Evolutionary conservation across 2,329 filamentous ascomycete genomes (phyloP).

Genomic region (Pseudogymnoascus sp.): DNA sequence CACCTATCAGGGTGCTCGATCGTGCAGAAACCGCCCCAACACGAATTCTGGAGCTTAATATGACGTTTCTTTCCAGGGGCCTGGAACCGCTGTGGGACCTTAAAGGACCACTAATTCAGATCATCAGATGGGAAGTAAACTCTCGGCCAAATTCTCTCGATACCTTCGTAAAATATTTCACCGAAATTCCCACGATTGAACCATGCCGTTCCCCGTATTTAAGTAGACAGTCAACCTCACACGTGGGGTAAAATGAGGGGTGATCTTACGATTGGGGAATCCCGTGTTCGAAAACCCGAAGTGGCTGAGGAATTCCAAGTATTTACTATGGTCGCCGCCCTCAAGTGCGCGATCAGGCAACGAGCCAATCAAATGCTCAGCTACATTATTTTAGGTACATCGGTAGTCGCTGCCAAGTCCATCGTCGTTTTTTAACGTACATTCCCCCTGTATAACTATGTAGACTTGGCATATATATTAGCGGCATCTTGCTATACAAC

Average conservation of each 20-base stretch:
- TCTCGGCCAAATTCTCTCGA: slow-evolving; percentile 5
- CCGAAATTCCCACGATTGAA: not conserved
- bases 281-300: no score
- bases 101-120: not conserved
- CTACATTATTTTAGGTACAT: no score
- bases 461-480: no score
- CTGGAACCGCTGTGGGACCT: not conserved
- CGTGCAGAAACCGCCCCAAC: not conserved
- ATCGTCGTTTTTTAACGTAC: no score
- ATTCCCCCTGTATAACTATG: no score
- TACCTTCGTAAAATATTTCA: not conserved
- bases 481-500: no score
- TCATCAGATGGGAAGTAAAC: not conserved
- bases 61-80: slow-evolving; percentile 1
- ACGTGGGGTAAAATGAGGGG: slow-evolving; percentile 58
- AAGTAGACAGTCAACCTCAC: slow-evolving; percentile 30
- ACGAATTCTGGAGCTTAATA: not conserved
- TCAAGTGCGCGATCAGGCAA: no score
- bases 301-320: no score
- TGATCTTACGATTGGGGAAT: no score
- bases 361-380: no score
- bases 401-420: no score
- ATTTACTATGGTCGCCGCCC: no score
- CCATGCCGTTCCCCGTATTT: not conserved
- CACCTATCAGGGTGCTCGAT: not conserved